Conservation (phyloP, 176 grass and related monocot species). For the Hsuehochloa calcarea region DNA sequence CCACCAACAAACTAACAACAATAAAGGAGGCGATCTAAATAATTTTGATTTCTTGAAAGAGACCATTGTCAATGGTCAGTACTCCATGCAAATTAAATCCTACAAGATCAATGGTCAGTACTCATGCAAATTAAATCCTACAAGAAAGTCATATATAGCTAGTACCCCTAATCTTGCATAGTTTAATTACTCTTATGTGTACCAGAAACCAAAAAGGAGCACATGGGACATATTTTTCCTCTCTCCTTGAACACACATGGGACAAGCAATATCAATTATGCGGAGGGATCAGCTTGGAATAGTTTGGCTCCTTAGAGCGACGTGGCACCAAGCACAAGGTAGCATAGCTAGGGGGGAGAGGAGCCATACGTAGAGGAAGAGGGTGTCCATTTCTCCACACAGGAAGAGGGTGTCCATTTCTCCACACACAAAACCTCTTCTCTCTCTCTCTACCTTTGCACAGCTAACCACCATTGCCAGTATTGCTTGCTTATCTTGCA, state of each 20-base stretch:
- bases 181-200: not conserved
- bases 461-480: constrained; percentile 34
- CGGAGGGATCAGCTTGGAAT: constrained; percentile 60
- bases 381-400: constrained; percentile 13
- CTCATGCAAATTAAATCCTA: too few species aligned
- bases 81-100: constrained; percentile 7
- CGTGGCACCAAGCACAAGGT: constrained; percentile 28
- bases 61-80: not conserved
- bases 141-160: not conserved
- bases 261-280: constrained; percentile 26
- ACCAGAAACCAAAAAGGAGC: not conserved
- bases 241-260: constrained; percentile 18
- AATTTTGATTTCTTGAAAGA: not conserved
- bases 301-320: constrained; percentile 35
- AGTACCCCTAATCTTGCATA: not conserved
- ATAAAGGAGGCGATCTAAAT: not conserved
- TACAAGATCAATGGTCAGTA: not conserved
- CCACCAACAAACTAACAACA: not conserved
- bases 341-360: not conserved
- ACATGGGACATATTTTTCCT: constrained; percentile 18
- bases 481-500: not conserved
- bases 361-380: constrained; percentile 1
- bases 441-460: not conserved
- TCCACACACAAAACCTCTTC: not conserved
- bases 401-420: constrained; percentile 12